phyloP scores from a whole-genome alignment of 306 rosid genomes.

The Vicia villosa region DNA sequence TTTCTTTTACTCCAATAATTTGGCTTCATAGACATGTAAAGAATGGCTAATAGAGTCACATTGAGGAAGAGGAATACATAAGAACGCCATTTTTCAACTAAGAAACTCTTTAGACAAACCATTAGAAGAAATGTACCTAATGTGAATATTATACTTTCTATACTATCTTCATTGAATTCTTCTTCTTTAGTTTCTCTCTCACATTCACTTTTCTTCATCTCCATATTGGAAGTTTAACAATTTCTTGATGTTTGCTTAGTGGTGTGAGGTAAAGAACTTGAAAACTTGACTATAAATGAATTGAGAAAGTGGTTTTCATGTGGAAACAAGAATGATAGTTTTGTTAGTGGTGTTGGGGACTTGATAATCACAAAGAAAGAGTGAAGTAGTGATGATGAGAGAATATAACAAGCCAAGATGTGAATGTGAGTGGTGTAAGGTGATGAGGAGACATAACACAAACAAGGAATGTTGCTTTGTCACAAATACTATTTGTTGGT shows the following conservation, averaged over 20 bases:
- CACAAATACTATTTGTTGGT: slow-evolving; percentile 35
- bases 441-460: slow-evolving; percentile 59
- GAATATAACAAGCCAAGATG: slow-evolving; percentile 31
- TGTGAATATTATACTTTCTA: slow-evolving; percentile 54
- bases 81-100: slow-evolving; percentile 78
- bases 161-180: slow-evolving; percentile 49
- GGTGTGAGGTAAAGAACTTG: neutral
- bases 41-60: slow-evolving; percentile 71
- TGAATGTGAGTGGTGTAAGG: slow-evolving; percentile 34
- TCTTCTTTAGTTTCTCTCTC: slow-evolving; percentile 53
- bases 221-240: slow-evolving; percentile 41
- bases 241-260: neutral
- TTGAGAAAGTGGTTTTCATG: slow-evolving; percentile 36
- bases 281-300: slow-evolving; percentile 34
- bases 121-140: slow-evolving; percentile 69
- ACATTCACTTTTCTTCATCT: slow-evolving; percentile 46
- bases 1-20: neutral
- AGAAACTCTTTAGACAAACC: slow-evolving; percentile 67
- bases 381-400: slow-evolving; percentile 58
- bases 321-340: slow-evolving; percentile 41
- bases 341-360: slow-evolving; percentile 43
- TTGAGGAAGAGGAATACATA: slow-evolving; percentile 80
- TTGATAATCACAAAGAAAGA: slow-evolving; percentile 43
- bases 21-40: slow-evolving; percentile 66
- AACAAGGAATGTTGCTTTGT: slow-evolving; percentile 47